Conservation (phyloP, 139 green algal genomes). For the Asterochloris sp. region DNA sequence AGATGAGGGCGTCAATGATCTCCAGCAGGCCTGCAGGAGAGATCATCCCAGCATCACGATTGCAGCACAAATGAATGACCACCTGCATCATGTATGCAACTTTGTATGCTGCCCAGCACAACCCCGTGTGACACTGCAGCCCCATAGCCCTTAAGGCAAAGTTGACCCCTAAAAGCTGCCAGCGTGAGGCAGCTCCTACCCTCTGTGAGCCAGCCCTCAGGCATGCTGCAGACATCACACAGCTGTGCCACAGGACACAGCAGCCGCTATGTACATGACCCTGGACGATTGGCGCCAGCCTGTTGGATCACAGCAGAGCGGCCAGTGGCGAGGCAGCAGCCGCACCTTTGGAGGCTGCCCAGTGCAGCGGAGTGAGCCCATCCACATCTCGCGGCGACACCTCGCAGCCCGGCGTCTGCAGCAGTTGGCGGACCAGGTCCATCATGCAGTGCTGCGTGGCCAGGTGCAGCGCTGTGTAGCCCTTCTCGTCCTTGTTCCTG, state of each 20-base stretch:
- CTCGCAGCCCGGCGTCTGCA: conserved; percentile 19
- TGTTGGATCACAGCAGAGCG: not conserved
- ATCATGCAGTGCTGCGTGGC: conserved; percentile 21
- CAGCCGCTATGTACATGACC: too few relatives aligned
- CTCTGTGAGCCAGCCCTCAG: too few relatives aligned
- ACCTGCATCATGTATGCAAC: too few relatives aligned
- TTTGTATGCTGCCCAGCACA: too few relatives aligned
- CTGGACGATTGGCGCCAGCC: not conserved
- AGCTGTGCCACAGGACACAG: too few relatives aligned
- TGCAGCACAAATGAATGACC: too few relatives aligned
- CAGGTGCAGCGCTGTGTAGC: conserved; percentile 21
- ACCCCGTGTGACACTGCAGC: too few relatives aligned
- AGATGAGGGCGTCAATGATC: conserved; percentile 16
- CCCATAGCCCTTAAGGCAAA: too few relatives aligned
- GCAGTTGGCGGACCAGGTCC: conserved; percentile 28
- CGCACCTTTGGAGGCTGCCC: conserved; percentile 29
- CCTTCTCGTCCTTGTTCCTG: conserved; percentile 14
- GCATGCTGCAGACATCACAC: too few relatives aligned
- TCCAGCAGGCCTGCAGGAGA: not conserved
- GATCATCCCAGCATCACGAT: too few relatives aligned
- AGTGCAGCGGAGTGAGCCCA: conserved; percentile 31
- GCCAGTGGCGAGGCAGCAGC: not conserved
- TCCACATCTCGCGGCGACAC: conserved; percentile 11
- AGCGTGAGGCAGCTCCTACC: too few relatives aligned
- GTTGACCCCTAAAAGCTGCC: too few relatives aligned